These are phyloP conservation scores for Isabelozyma pseudorhagii DNA, from an alignment of 805 yeast genomes.

Conservation along the genomic window DNA sequence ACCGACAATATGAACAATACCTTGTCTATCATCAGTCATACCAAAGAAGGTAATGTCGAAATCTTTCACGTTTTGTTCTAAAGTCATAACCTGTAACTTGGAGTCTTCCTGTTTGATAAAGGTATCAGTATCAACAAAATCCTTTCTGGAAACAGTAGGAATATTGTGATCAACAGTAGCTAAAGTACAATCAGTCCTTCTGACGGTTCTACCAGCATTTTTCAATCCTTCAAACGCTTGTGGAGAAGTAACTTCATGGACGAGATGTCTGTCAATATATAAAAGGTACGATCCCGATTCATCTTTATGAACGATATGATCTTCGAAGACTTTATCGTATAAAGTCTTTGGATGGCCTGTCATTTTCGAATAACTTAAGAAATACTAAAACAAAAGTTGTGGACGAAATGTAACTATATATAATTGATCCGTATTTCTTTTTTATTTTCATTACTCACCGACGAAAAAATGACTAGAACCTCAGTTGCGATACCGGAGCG, in stretches of 20 bases:
- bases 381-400: neutral
- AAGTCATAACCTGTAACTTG: constrained; percentile 84
- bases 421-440: neutral
- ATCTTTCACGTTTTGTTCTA: constrained; percentile 88
- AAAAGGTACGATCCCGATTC: constrained; percentile 82
- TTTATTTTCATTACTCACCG: neutral
- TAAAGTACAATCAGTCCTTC: constrained; percentile 89
- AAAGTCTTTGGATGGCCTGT: constrained; percentile 58
- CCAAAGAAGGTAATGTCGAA: constrained; percentile 92
- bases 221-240: constrained; percentile 96
- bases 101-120: constrained; percentile 92
- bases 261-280: constrained; percentile 94
- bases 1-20: constrained; percentile 97
- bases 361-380: constrained; percentile 6
- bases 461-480: neutral
- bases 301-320: constrained; percentile 88
- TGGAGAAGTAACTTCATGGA: constrained; percentile 98
- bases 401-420: neutral
- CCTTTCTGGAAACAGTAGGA: constrained; percentile 85
- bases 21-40: constrained; percentile 92
- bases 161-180: constrained; percentile 97
- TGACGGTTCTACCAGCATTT: constrained; percentile 82
- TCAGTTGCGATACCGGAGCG: constrained; percentile 1
- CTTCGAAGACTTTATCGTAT: constrained; percentile 94
- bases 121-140: constrained; percentile 67